Evolutionary conservation across 148 eudicot genomes (phyloP), one percentile per base, ranked within the genome.

Genomic region (Persicaria maculosa): DNA sequence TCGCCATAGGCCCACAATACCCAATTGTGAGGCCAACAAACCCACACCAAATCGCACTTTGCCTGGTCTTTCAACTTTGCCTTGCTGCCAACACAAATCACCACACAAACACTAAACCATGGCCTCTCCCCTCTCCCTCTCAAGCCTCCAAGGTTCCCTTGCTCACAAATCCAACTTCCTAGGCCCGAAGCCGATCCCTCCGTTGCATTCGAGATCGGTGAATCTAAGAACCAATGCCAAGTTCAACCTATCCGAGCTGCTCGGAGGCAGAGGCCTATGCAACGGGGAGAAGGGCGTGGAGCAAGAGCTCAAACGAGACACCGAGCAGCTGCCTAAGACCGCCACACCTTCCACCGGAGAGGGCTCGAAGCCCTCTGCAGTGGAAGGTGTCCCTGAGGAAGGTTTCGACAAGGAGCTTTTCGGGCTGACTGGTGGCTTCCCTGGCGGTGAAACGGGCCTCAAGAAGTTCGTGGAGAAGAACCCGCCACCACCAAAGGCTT

Each of bases 231-330:
- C 84, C 40, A 77, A 76, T 43, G 97, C 93, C 19, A 90, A 90
- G 73, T 88, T 94, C 78, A 79, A 88, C 77, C 83, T 88, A 75
- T 87, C 12, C 46, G 88, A 90, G 72, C 81, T 88, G 68, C 46
- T 94, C 47, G 98, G 98, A 36, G 98, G 97, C 68, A 84, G 98
- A 86, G 98, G 98, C 50, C 79, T 93, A 17, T 88, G 91, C 83
- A 91, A 91, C 45, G 98, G 98, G 1, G 98, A 94, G 77, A 83
- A 74, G 55, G 97, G 97, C 40, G 73, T 94, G 17, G 46, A 87
- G 31, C 55, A 85, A 77, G 98, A 91, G 74, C 95, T 93, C 17
- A 80, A 84, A 31, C 88, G 80, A 73, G 45, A 77, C 54, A 9
- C 77, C 67, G 55, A 78, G 65, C 17, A 1, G 43, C 54, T 36